phyloP scores from a whole-genome alignment of 257 asterid species.

The Apocynum venetum region DNA sequence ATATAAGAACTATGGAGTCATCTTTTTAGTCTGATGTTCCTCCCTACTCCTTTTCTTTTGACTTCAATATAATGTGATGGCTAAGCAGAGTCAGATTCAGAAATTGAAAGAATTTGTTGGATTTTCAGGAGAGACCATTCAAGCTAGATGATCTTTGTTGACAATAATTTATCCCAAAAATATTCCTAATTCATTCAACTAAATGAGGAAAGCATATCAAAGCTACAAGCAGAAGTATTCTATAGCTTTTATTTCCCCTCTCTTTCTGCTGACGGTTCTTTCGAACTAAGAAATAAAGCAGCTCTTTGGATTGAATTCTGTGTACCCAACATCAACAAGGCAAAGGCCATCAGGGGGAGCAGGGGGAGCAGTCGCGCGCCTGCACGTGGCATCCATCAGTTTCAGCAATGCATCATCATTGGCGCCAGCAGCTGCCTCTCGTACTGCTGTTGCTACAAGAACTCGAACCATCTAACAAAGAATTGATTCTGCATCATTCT shows the following conservation, averaged over 20 bases:
- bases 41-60: too few relatives aligned
- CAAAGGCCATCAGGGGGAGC: slow-evolving; percentile 97
- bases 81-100: too few relatives aligned
- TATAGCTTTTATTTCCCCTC: background rate
- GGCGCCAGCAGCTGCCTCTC: slow-evolving; percentile 98
- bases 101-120: too few relatives aligned
- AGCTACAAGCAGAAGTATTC: background rate
- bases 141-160: too few relatives aligned
- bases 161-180: too few relatives aligned
- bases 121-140: too few relatives aligned
- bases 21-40: too few relatives aligned
- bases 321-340: slow-evolving; percentile 82
- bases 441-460: slow-evolving; percentile 81
- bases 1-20: too few relatives aligned
- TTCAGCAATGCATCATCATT: slow-evolving; percentile 67
- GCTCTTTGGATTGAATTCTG: slow-evolving; percentile 45
- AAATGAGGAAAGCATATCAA: background rate
- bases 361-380: slow-evolving; percentile 98
- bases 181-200: background rate
- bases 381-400: slow-evolving; percentile 88
- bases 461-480: slow-evolving; percentile 85
- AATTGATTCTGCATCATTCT: background rate
- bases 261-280: background rate
- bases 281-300: slow-evolving; percentile 49
- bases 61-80: too few relatives aligned